phyloP scores from a whole-genome alignment of 2,329 filamentous ascomycete genomes.

The Scopulariopsis brevicaulis region DNA sequence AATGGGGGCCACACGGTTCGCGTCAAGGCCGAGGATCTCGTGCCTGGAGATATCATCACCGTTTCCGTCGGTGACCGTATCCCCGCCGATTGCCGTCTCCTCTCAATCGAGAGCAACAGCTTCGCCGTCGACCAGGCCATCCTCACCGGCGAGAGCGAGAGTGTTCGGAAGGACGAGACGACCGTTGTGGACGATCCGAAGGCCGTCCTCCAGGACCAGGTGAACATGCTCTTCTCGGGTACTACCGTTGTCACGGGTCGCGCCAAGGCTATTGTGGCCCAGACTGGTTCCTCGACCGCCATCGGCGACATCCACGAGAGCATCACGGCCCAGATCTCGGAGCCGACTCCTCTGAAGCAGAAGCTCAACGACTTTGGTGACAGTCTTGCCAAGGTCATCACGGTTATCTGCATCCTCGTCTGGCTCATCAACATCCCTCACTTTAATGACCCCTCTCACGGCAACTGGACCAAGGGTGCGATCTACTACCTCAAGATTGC shows the following conservation, averaged over 20 bases:
- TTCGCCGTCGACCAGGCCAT: conserved; percentile 96
- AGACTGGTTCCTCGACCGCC: conserved; percentile 82
- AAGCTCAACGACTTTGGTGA: conserved; percentile 99
- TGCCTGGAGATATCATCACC: conserved; percentile 85
- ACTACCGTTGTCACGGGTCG: conserved; percentile 94
- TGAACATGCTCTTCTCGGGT: conserved; percentile 97
- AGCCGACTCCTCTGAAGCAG: conserved; percentile 94
- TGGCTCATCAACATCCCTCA: conserved; percentile 98
- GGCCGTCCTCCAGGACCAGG: conserved; percentile 93
- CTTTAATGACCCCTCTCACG: conserved; percentile 90
- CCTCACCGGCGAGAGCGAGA: conserved; percentile 94
- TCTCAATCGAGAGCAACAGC: conserved; percentile 92
- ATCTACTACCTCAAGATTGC: conserved; percentile 99
- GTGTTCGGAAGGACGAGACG: conserved; percentile 71
- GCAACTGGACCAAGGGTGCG: conserved; percentile 88
- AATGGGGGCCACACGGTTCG: conserved; percentile 65
- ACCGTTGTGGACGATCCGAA: conserved; percentile 61
- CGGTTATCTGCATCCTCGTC: conserved; percentile 87
- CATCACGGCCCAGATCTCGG: conserved; percentile 94
- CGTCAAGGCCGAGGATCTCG: conserved; percentile 92
- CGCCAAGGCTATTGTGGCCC: conserved; percentile 79
- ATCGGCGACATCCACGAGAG: conserved; percentile 99
- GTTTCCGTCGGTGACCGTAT: conserved; percentile 86
- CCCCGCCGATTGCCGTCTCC: conserved; percentile 83
- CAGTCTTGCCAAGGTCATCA: conserved; percentile 93